Evolutionary conservation across 164 flowering plant species (phyloP), one percentile per base, ranked within the genome.

Genomic region (Chimonanthus praecox): DNA sequence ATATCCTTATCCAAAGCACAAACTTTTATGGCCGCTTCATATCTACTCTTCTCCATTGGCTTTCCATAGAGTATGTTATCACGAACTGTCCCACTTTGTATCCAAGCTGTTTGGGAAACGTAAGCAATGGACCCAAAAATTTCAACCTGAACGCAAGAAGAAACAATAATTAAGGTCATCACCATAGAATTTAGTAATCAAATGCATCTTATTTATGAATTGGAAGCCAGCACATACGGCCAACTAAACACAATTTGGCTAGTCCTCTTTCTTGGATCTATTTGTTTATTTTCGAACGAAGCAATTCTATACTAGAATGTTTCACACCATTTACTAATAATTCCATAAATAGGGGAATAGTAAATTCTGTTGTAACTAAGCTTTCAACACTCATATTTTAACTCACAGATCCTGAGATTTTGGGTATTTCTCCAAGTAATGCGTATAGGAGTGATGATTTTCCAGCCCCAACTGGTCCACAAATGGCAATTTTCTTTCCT

Each of bases 401-500:
- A 83, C 97, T 88, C 67, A 94, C 98, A 16, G 75, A 81, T 84
- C 98, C 99, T 65, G 91, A 82, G 16, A 82, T 47, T 74, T 85
- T 89, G 0, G 92, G 90, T 54, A 92, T 87, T 78, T 92, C 99
- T 20, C 94, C 96, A 6, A 94, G 94, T 62, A 94, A 74, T 3
- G 97, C 92, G 76, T 71, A 74, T 43, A 94, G 65, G 1, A 94
- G 83, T 3, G 97, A 88, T 20, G 99, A 94, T 75, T 94, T 94
- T 44, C 99, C 97, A 1, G 94, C 84, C 21, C 99, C 99, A 76
- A 94, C 99, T 4, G 92, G 87, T 2, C 99, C 99, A 71, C 97
- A 91, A 51, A 94, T 77, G 18, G 99, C 99, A 73, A 90, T 49
- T 76, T 90, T 91, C 75, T 94, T 80, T n/a, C 91, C 90, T 58